A percentile compares a stretch with the other conserved stretches of the same genome.
phyloP scores from a whole-genome alignment of 2,329 filamentous ascomycete species.

The Fusarium sp. region DNA sequence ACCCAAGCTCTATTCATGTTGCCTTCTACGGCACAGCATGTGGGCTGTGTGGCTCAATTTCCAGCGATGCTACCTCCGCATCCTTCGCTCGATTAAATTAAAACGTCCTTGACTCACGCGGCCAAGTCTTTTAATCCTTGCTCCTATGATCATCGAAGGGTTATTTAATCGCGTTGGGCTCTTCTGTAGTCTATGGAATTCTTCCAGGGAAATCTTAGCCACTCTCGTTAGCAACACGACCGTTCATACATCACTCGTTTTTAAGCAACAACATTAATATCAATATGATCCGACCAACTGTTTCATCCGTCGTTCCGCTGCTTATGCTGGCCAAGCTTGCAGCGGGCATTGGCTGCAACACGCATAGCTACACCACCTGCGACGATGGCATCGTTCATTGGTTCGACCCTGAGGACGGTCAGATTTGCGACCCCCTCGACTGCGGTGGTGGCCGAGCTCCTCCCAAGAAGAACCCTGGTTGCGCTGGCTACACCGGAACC shows the following conservation, averaged over 20 bases:
- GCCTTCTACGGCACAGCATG: not conserved
- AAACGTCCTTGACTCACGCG: not conserved
- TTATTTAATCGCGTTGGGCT: not conserved
- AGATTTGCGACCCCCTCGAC: slow-evolving; percentile 64
- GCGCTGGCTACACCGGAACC: slow-evolving; percentile 56
- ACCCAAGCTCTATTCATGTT: not conserved
- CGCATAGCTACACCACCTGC: slow-evolving; percentile 32
- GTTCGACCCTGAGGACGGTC: slow-evolving; percentile 63
- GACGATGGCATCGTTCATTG: slow-evolving; percentile 44
- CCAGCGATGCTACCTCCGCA: not conserved
- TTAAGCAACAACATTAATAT: not conserved
- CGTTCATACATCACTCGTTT: slow-evolving; percentile 1
- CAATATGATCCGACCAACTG: slow-evolving; percentile 19
- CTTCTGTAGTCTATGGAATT: not conserved
- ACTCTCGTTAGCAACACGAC: not conserved
- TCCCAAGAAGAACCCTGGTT: slow-evolving; percentile 62
- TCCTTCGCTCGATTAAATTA: not conserved
- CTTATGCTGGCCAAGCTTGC: slow-evolving; percentile 24
- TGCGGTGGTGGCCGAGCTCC: slow-evolving; percentile 67
- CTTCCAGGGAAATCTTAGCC: not conserved
- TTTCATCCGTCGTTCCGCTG: not conserved
- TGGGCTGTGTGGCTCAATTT: not conserved
- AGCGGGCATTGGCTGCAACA: slow-evolving; percentile 23
- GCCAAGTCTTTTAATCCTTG: not conserved
- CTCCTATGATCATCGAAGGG: not conserved